Conservation (phyloP, 2,329 filamentous ascomycete genomes). For the Penicillium sp. region DNA sequence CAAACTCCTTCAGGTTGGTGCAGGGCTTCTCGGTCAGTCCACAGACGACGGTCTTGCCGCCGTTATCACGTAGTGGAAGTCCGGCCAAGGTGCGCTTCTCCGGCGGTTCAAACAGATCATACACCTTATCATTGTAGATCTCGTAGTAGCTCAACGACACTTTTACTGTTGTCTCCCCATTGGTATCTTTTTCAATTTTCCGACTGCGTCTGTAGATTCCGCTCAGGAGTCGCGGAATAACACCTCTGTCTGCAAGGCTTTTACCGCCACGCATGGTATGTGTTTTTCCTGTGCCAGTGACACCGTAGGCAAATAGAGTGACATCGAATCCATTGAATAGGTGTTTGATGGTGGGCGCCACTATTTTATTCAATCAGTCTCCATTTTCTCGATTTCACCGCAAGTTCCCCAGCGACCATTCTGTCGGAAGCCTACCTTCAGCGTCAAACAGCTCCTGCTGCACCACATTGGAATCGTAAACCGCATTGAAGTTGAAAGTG, state of each 20-base stretch:
- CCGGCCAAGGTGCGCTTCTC: slow-evolving; percentile 85
- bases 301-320: slow-evolving; percentile 90
- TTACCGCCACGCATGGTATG: slow-evolving; percentile 94
- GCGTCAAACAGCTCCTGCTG: slow-evolving; percentile 88
- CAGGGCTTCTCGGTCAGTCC: slow-evolving; percentile 83
- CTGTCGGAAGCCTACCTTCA: slow-evolving; percentile 70
- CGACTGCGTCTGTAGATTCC: slow-evolving; percentile 82
- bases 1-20: slow-evolving; percentile 85
- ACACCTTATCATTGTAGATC: slow-evolving; percentile 96
- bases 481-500: slow-evolving; percentile 91
- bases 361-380: slow-evolving; percentile 52
- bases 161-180: slow-evolving; percentile 69
- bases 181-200: slow-evolving; percentile 80
- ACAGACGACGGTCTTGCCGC: slow-evolving; percentile 84
- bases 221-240: slow-evolving; percentile 84
- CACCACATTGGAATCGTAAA: slow-evolving; percentile 78
- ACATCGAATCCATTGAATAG: slow-evolving; percentile 84
- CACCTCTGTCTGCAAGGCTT: slow-evolving; percentile 80
- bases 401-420: background rate
- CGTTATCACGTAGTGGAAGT: slow-evolving; percentile 80
- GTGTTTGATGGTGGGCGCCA: slow-evolving; percentile 86
- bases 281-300: slow-evolving; percentile 92
- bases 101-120: slow-evolving; percentile 82
- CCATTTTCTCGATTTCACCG: background rate
- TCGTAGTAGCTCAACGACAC: slow-evolving; percentile 91